phyloP scores from a whole-genome alignment of 345 rosid genomes.

The Angophora floribunda region DNA sequence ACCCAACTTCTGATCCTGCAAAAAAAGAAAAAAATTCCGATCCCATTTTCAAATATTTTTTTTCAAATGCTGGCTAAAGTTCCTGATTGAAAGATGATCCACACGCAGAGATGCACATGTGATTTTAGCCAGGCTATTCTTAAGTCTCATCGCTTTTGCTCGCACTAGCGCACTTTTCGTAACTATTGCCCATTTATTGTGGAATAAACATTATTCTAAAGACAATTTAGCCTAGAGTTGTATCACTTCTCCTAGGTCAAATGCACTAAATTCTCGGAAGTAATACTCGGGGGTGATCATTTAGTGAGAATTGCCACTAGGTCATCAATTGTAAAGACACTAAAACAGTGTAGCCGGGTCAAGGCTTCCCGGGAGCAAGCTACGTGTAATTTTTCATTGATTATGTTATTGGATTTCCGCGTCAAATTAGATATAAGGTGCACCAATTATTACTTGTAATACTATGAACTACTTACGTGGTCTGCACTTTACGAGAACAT shows the following conservation, averaged over 20 bases:
- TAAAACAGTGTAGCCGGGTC: background rate
- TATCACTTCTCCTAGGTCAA: background rate
- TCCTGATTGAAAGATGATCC: too few species aligned
- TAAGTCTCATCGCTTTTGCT: too few species aligned
- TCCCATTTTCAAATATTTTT: too few species aligned
- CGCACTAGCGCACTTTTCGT: too few species aligned
- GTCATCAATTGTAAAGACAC: background rate
- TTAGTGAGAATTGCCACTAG: background rate
- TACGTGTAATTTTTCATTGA: background rate
- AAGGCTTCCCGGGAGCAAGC: background rate
- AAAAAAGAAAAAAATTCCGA: too few species aligned
- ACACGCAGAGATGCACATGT: too few species aligned
- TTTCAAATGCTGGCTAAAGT: too few species aligned
- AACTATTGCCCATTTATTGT: background rate
- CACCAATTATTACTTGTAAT: background rate
- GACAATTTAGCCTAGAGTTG: background rate
- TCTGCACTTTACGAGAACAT: background rate
- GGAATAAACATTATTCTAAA: background rate
- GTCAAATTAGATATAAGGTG: background rate
- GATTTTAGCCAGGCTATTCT: too few species aligned
- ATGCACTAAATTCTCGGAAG: background rate
- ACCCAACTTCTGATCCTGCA: too few species aligned
- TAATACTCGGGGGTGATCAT: background rate
- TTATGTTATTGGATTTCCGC: background rate
- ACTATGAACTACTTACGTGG: background rate